Percentiles rank a stretch among this genome's conserved stretches.
Conservation (phyloP, 2,329 filamentous ascomycete species). For the Acarospora socialis region DNA sequence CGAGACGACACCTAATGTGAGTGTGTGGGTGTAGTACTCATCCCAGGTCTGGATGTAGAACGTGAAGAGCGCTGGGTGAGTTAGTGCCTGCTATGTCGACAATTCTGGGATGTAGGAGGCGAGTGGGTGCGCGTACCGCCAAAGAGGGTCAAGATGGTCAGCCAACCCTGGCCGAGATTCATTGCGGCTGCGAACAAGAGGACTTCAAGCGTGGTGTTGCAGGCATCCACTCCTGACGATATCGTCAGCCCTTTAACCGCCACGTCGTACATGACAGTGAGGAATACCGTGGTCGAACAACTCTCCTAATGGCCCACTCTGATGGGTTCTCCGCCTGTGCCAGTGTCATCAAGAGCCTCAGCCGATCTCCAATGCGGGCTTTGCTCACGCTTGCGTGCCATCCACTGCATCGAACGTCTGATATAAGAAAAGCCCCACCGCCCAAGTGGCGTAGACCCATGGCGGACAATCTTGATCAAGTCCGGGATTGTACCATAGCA, state of each 20-base stretch:
- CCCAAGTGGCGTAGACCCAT: slow-evolving; percentile 94
- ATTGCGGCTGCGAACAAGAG: slow-evolving; percentile 83
- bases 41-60: slow-evolving; percentile 99
- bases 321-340: slow-evolving; percentile 63
- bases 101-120: no score
- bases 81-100: neutral
- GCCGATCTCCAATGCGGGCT: neutral
- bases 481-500: slow-evolving; percentile 92
- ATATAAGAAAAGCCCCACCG: slow-evolving; percentile 79
- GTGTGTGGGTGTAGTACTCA: slow-evolving; percentile 93
- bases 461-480: slow-evolving; percentile 83
- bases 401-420: slow-evolving; percentile 98
- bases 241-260: no score
- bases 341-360: slow-evolving; percentile 11
- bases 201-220: slow-evolving; percentile 90
- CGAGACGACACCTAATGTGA: slow-evolving; percentile 82
- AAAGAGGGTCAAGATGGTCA: slow-evolving; percentile 70
- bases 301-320: slow-evolving; percentile 87
- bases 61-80: slow-evolving; percentile 56
- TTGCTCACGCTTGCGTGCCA: slow-evolving; percentile 71
- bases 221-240: slow-evolving; percentile 59
- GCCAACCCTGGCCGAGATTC: slow-evolving; percentile 88
- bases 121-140: slow-evolving; percentile 63
- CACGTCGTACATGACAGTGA: neutral
- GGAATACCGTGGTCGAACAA: slow-evolving; percentile 77